Evolutionary conservation across 176 grass and related monocot species (phyloP).

Genomic region (Oryza coarctata): DNA sequence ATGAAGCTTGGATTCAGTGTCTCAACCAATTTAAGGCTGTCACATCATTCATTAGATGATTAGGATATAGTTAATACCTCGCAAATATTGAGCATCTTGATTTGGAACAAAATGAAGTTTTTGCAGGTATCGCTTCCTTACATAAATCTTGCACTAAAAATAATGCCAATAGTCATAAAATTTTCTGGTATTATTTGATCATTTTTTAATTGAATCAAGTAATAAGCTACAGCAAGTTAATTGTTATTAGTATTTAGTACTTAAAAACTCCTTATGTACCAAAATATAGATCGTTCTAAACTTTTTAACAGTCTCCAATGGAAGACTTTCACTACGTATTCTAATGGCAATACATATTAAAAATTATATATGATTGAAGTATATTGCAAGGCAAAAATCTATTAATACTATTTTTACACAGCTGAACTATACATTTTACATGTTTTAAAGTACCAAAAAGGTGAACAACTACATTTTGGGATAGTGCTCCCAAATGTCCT

Average conservation of each 20-base stretch:
- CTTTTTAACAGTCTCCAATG: not conserved
- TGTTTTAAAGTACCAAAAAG: not conserved
- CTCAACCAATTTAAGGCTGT: not conserved
- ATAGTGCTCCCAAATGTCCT: not conserved
- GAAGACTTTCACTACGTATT: not conserved
- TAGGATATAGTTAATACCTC: slow-evolving; percentile 16
- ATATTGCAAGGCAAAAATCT: not conserved
- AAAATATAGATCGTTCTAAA: not conserved
- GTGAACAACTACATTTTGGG: not conserved
- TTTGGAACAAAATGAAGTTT: not conserved
- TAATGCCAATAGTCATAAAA: not conserved
- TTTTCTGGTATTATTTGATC: not conserved
- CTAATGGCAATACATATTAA: not conserved
- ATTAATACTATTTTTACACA: not conserved
- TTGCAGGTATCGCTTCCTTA: not conserved
- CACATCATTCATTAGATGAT: not conserved
- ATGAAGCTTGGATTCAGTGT: slow-evolving; percentile 4
- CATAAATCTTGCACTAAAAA: not conserved
- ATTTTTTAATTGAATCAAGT: slow-evolving; percentile 3
- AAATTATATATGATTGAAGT: not conserved
- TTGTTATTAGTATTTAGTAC: slow-evolving; percentile 17
- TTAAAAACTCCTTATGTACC: not conserved
- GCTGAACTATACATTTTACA: not conserved
- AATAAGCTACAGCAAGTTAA: slow-evolving; percentile 21
- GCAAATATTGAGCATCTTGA: not conserved